phyloP scores from a whole-genome alignment of 2,329 filamentous ascomycete species.

The Aspergillus texensis region DNA sequence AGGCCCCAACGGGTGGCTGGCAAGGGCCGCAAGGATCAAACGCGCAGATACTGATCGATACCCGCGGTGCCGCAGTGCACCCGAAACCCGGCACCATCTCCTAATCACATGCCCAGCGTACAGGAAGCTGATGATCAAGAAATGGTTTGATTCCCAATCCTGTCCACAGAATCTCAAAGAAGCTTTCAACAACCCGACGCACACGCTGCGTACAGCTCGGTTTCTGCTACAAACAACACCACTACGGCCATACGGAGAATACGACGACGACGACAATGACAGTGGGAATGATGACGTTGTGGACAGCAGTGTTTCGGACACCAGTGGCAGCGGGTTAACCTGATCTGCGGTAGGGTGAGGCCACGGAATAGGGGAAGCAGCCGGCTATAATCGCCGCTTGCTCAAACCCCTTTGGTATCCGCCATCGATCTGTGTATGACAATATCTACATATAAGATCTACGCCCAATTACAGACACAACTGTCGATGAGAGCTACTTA shows the following conservation, averaged over 20 bases:
- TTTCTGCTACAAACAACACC: background rate
- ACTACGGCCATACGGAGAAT: background rate
- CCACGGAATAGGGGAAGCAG: background rate
- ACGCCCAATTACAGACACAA: no score
- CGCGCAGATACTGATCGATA: background rate
- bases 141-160: background rate
- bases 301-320: background rate
- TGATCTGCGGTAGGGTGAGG: background rate
- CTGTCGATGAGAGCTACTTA: no score
- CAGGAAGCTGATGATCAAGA: background rate
- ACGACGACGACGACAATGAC: no score
- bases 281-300: no score
- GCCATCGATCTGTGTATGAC: background rate
- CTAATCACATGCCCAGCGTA: background rate
- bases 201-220: background rate
- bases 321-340: background rate
- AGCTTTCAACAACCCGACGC: background rate
- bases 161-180: background rate
- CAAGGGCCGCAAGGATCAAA: background rate
- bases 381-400: background rate
- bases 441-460: no score
- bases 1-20: background rate
- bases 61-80: background rate
- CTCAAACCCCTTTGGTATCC: background rate
- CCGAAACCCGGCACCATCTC: background rate